phyloP scores from a whole-genome alignment of 2,329 filamentous ascomycete genomes.

The Pyrenophora tritici-repentis region DNA sequence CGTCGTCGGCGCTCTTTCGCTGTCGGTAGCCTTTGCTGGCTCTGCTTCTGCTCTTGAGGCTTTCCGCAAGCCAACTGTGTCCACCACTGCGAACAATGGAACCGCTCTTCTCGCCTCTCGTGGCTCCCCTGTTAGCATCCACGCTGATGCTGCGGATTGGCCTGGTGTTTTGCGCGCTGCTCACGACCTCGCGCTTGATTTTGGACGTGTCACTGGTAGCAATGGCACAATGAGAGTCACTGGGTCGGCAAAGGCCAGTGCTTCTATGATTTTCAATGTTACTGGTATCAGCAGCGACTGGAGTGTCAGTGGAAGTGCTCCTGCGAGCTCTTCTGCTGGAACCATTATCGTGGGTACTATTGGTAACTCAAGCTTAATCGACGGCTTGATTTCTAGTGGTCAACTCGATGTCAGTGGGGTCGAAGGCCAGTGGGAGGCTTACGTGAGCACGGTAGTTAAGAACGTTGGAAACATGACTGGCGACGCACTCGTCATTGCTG shows the following conservation, averaged over 20 bases:
- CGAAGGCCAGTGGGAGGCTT: slow-evolving; percentile 71
- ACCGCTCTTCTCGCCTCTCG: slow-evolving; percentile 38
- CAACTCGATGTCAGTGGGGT: slow-evolving; percentile 64
- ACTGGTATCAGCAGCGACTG: slow-evolving; percentile 47
- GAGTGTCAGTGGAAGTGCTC: slow-evolving; percentile 28
- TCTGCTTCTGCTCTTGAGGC: slow-evolving; percentile 37
- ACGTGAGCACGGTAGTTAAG: slow-evolving; percentile 63
- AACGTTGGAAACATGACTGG: slow-evolving; percentile 62
- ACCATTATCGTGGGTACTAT: slow-evolving; percentile 73
- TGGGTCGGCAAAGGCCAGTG: slow-evolving; percentile 57
- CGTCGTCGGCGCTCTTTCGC: slow-evolving; percentile 31
- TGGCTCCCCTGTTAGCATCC: slow-evolving; percentile 35
- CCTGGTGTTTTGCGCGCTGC: slow-evolving; percentile 71
- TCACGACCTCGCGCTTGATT: slow-evolving; percentile 69
- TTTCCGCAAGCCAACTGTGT: slow-evolving; percentile 57
- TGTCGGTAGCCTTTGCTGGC: slow-evolving; percentile 27
- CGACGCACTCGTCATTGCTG: slow-evolving; percentile 68
- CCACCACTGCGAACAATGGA: slow-evolving; percentile 52
- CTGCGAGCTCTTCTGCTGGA: slow-evolving; percentile 23
- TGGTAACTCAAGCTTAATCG: slow-evolving; percentile 66
- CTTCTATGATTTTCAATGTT: slow-evolving; percentile 50
- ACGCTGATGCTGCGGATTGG: slow-evolving; percentile 58
- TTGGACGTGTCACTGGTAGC: slow-evolving; percentile 70
- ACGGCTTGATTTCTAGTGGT: slow-evolving; percentile 59
- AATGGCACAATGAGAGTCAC: slow-evolving; percentile 63